Percentiles rank a stretch among this genome's conserved stretches.
Conservation (phyloP, 2,329 filamentous ascomycete species). For the Trichoderma polysporum region DNA sequence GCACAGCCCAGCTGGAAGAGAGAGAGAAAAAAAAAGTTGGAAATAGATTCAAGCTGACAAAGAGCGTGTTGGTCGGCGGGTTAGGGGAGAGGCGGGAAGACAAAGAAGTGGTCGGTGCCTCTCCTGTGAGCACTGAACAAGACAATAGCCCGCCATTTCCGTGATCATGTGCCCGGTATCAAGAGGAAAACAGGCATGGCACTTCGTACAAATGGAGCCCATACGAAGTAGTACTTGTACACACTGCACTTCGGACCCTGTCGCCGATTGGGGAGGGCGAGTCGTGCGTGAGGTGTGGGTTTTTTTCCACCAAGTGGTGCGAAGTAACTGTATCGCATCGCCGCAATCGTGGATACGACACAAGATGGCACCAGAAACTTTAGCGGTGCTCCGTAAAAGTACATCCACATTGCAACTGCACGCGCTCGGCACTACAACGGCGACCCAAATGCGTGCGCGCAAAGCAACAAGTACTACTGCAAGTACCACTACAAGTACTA, state of each 20-base stretch:
- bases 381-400: not conserved
- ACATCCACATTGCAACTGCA: not conserved
- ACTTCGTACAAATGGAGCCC: not conserved
- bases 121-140: not conserved
- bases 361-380: not conserved
- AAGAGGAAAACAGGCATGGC: not conserved
- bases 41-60: no score
- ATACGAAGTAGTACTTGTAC: not conserved
- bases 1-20: not conserved
- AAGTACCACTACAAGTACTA: not conserved
- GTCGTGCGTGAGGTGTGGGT: not conserved
- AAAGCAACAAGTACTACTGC: not conserved
- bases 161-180: not conserved
- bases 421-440: constrained; percentile 9
- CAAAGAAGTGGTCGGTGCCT: not conserved
- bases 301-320: not conserved
- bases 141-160: no score
- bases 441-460: not conserved
- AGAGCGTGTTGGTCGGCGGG: no score
- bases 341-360: constrained; percentile 4
- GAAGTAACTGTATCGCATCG: not conserved
- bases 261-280: not conserved
- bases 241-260: not conserved
- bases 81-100: not conserved
- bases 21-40: not conserved